Conservation (phyloP, 2,329 filamentous ascomycete species). For the Pseudocercospora ulei region DNA sequence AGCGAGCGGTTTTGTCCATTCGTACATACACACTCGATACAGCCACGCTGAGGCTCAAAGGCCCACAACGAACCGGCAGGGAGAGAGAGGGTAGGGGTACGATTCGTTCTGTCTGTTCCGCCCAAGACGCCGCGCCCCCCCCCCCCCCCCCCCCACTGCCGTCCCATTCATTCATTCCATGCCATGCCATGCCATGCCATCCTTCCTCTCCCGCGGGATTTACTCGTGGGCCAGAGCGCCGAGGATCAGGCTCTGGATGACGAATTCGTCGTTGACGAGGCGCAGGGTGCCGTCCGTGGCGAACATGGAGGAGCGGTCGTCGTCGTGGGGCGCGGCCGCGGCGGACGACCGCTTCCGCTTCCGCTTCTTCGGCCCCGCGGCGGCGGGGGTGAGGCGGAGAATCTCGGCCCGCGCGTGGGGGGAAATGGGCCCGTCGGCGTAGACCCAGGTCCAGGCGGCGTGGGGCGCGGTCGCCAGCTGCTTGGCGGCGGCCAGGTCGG, state of each 20-base stretch:
- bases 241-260: constrained; percentile 85
- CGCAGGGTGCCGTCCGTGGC: constrained; percentile 46
- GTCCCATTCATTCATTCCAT: neutral
- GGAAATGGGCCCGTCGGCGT: constrained; percentile 57
- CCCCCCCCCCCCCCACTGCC: too few species aligned
- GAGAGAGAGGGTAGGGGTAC: too few species aligned
- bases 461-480: constrained; percentile 47
- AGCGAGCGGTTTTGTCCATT: too few species aligned
- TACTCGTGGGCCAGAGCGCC: constrained; percentile 60
- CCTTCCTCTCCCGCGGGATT: constrained; percentile 4
- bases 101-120: too few species aligned
- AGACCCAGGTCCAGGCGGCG: constrained; percentile 63
- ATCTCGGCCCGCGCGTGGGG: constrained; percentile 45
- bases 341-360: constrained; percentile 30
- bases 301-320: constrained; percentile 24
- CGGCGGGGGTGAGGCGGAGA: constrained; percentile 37
- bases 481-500: constrained; percentile 56
- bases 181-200: neutral
- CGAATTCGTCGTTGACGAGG: constrained; percentile 72
- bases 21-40: too few species aligned
- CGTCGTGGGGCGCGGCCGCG: constrained; percentile 15
- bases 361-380: too few species aligned
- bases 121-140: too few species aligned
- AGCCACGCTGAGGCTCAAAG: too few species aligned
- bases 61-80: too few species aligned